These are phyloP conservation scores for Sporisorium reilianum DNA, from an alignment of 1,284 basidiomycete genomes.

Conservation along the genomic window DNA sequence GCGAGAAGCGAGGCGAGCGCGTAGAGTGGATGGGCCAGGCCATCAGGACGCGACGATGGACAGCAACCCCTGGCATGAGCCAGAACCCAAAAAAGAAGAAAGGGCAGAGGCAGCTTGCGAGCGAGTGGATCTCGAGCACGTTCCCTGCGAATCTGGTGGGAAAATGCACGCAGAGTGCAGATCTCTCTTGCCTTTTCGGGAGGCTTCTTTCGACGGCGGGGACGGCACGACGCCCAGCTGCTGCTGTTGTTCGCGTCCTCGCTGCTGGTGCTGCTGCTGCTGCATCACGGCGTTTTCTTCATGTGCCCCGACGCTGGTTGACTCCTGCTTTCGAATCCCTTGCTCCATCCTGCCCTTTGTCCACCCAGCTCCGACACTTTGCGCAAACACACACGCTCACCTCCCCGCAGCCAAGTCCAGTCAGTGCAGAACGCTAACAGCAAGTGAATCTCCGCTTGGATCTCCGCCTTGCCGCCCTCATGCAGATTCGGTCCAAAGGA, in stretches of 20 bases:
- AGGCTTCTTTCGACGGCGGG: background rate
- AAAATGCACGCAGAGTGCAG: background rate
- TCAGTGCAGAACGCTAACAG: background rate
- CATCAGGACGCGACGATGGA: conserved; percentile 1
- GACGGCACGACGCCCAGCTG: conserved; percentile 12
- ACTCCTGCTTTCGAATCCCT: conserved; percentile 18
- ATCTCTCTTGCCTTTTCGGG: conserved; percentile 10
- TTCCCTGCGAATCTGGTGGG: background rate
- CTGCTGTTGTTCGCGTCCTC: conserved; percentile 9
- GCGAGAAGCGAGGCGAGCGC: background rate
- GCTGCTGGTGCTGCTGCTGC: conserved; percentile 4
- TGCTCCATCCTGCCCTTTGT: conserved; percentile 11
- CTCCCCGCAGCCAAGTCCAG: background rate
- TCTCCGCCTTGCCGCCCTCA: conserved; percentile 33
- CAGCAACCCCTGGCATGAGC: conserved; percentile 17
- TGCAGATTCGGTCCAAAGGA: conserved; percentile 19
- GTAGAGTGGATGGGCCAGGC: conserved; percentile 7
- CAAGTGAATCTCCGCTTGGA: conserved; percentile 3
- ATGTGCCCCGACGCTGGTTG: conserved; percentile 18
- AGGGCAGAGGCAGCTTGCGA: background rate
- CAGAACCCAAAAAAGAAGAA: background rate
- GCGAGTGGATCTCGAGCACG: background rate
- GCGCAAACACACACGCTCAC: background rate
- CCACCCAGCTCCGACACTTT: conserved; percentile 13
- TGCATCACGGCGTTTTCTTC: conserved; percentile 21